phyloP scores from a whole-genome alignment of 768 basidiomycete species.

The Paxillus involutus region DNA sequence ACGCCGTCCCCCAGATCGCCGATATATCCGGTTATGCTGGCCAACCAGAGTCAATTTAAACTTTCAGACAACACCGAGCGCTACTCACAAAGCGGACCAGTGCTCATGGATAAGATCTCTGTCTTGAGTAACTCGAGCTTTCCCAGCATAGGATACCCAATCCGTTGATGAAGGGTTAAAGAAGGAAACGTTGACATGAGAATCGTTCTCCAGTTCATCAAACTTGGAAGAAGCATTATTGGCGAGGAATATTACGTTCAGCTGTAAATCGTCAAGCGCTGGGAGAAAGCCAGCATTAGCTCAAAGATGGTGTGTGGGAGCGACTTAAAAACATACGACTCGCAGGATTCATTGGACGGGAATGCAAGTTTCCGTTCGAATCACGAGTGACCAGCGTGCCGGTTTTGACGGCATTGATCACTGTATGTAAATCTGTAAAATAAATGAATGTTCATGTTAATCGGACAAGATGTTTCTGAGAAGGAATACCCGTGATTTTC shows the following conservation, averaged over 20 bases:
- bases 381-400: conserved; percentile 82
- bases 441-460: background rate
- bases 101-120: conserved; percentile 61
- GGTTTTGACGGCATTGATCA: conserved; percentile 61
- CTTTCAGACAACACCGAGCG: background rate
- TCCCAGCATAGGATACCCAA: conserved; percentile 82
- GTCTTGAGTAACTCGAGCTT: conserved; percentile 64
- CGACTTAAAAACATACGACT: conserved; percentile 43
- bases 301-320: background rate
- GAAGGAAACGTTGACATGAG: conserved; percentile 80
- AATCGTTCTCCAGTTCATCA: conserved; percentile 73
- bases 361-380: conserved; percentile 66
- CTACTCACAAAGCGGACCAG: conserved; percentile 54
- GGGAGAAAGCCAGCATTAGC: background rate
- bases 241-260: conserved; percentile 66
- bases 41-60: background rate
- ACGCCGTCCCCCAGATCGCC: conserved; percentile 83
- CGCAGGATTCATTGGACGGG: conserved; percentile 79
- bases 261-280: conserved; percentile 48
- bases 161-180: conserved; percentile 65
- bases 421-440: conserved; percentile 54
- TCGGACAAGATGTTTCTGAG: background rate
- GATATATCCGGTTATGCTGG: conserved; percentile 74
- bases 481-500: conserved; percentile 56
- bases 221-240: conserved; percentile 76